Percentiles rank a stretch among this genome's conserved stretches.
Conservation (phyloP, 2,329 filamentous ascomycete species). For the Parastagonospora avenae region DNA sequence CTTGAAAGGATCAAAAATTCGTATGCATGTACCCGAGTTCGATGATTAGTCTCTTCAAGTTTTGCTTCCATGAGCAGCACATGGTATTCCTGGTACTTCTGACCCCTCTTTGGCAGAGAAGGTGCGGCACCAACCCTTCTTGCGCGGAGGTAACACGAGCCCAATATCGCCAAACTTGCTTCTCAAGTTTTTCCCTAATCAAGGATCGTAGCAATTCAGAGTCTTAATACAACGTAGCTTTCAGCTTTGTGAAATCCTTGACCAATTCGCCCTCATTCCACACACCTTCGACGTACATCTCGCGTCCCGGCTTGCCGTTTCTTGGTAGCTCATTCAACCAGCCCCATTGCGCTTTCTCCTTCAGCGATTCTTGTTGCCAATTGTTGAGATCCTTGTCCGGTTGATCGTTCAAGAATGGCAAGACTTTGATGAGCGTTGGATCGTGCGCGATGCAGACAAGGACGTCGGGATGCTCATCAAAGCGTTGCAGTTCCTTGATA, state of each 20-base stretch:
- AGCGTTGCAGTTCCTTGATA: constrained; percentile 13
- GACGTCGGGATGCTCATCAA: constrained; percentile 14
- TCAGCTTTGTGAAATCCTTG: constrained; percentile 13
- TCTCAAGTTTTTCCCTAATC: no score
- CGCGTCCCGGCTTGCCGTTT: constrained; percentile 10
- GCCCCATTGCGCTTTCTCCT: constrained; percentile 20
- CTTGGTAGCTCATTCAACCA: constrained; percentile 21
- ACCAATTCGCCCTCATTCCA: constrained; percentile 13
- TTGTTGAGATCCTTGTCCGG: constrained; percentile 3
- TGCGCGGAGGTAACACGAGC: no score
- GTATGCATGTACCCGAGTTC: no score
- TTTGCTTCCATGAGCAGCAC: no score
- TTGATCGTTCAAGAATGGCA: constrained; percentile 8
- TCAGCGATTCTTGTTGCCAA: constrained; percentile 8
- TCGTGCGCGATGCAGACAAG: constrained; percentile 22
- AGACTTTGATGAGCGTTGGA: constrained; percentile 10
- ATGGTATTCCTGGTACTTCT: no score
- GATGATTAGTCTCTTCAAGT: no score
- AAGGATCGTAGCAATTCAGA: no score
- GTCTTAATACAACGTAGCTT: constrained; percentile 13
- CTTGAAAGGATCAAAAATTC: no score
- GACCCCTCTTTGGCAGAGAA: no score
- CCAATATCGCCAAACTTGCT: no score
- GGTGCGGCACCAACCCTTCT: no score
- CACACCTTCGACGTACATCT: constrained; percentile 13